Percentiles rank a stretch among this genome's conserved stretches.
phyloP scores from a whole-genome alignment of 2,329 filamentous ascomycete species.

The Penicillium digitatum region DNA sequence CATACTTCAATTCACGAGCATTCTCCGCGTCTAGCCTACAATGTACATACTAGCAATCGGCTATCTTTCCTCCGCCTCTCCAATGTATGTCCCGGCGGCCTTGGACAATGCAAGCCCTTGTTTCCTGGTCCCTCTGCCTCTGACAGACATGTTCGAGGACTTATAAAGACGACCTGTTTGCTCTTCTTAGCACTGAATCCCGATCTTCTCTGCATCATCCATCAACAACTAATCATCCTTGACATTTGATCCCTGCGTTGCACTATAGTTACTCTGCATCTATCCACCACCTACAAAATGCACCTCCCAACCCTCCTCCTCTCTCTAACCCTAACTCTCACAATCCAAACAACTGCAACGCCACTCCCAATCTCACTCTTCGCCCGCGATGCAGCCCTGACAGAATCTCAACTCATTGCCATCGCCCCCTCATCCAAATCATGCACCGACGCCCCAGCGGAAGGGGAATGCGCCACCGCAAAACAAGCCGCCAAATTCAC shows the following conservation, averaged over 20 bases:
- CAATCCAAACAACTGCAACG: constrained; percentile 9
- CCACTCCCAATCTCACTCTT: constrained; percentile 3
- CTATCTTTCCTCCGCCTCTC: neutral
- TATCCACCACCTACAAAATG: constrained; percentile 1
- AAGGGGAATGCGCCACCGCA: constrained; percentile 64
- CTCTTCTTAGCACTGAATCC: neutral
- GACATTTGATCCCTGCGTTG: neutral
- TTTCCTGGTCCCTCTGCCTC: neutral
- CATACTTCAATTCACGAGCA: constrained; percentile 10
- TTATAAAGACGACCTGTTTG: constrained; percentile 1
- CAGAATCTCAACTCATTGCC: constrained; percentile 27
- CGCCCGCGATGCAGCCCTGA: constrained; percentile 17
- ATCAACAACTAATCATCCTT: neutral
- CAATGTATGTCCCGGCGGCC: neutral
- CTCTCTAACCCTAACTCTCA: constrained; percentile 15
- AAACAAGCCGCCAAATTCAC: constrained; percentile 57
- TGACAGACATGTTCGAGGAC: neutral
- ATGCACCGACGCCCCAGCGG: constrained; percentile 49
- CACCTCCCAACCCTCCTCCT: constrained; percentile 2
- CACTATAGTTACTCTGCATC: neutral
- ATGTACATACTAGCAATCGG: neutral
- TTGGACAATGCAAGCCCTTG: constrained; percentile 1
- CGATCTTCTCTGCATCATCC: neutral
- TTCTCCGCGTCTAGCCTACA: constrained; percentile 7
- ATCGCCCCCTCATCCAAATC: constrained; percentile 57